phyloP scores from a whole-genome alignment of 2,329 filamentous ascomycete species.

The Fusarium keratoplasticum region DNA sequence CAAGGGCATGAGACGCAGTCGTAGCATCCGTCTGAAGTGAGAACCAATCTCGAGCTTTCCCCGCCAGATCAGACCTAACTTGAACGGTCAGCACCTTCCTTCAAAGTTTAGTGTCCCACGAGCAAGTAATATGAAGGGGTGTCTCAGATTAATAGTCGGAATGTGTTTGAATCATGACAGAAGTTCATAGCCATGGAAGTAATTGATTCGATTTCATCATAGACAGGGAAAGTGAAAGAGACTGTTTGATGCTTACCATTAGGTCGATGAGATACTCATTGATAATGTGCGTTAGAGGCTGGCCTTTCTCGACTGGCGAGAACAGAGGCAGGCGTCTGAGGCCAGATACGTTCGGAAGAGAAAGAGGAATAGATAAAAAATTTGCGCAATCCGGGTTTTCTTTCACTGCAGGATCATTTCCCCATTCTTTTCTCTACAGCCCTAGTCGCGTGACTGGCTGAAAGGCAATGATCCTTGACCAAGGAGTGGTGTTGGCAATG shows the following conservation, averaged over 20 bases:
- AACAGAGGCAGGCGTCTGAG: background rate
- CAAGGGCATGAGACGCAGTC: background rate
- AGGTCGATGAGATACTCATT: no score
- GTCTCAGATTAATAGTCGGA: conserved; percentile 9
- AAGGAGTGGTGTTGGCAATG: background rate
- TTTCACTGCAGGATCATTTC: background rate
- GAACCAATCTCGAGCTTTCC: background rate
- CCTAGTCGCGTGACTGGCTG: background rate
- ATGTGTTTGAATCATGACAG: background rate
- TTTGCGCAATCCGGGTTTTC: background rate
- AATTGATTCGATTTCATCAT: conserved; percentile 9
- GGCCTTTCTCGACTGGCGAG: background rate
- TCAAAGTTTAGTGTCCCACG: background rate
- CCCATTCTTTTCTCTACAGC: background rate
- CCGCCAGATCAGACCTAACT: background rate
- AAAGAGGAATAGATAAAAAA: background rate
- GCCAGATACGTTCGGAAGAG: background rate
- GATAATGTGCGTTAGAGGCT: background rate
- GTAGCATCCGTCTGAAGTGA: background rate
- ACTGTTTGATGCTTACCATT: background rate
- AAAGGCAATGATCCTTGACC: background rate
- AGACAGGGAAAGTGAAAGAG: background rate
- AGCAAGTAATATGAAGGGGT: background rate
- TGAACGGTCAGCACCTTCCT: background rate
- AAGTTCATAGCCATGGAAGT: conserved; percentile 12